Evolutionary conservation across 2,329 filamentous ascomycete species (phyloP), one percentile per base, ranked within the genome.

Genomic region (Botrytis elliptica): DNA sequence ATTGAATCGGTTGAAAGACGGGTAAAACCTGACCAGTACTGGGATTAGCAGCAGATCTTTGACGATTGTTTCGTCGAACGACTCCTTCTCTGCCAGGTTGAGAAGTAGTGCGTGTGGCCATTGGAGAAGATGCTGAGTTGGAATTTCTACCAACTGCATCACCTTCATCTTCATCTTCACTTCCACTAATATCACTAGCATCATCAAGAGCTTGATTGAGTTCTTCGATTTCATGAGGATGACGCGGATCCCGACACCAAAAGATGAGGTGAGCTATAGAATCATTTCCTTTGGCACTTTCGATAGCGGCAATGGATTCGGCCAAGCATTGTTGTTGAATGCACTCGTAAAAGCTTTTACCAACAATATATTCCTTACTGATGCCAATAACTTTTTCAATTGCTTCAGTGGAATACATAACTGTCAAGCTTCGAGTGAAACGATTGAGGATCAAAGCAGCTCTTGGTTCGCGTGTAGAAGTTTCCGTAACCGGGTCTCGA

Each of bases 201-300:
- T 84, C 83, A 42, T 85, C 81, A 33, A 82, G 81, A 18, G 82
- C 83, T 18, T 83, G 82, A 16, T 85, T 82, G 18, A 86, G 83
- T 69, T 88, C 86, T 72, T 88, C 86, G 40, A 73, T 60, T 22
- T 73, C 71, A 57, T 73, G 65, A 42, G 85, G 86, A 73, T 87
- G 84, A 44, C 91, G 86, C 29, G 93, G 93, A 80, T 96, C 91
- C 71, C 92, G 88, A 79, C 92, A 95, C 88, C 90, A 93, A 81
- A 97, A 97, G 29, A 94, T 91, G 74, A 97, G 85, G 79, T 97
- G 97, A 2, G 94, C 93, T 79, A 97, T 96, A 2, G 94, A 97
- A 81, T 97, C 93, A 78, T 97, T 97, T 42, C 92, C 91, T 81
- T 97, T 97, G 36, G 94, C 93, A 77, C 92, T 92, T 82, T 97